Evolutionary conservation across 345 rosid species (phyloP), one percentile per base, ranked within the genome.

Genomic region (Lepidium didymum): DNA sequence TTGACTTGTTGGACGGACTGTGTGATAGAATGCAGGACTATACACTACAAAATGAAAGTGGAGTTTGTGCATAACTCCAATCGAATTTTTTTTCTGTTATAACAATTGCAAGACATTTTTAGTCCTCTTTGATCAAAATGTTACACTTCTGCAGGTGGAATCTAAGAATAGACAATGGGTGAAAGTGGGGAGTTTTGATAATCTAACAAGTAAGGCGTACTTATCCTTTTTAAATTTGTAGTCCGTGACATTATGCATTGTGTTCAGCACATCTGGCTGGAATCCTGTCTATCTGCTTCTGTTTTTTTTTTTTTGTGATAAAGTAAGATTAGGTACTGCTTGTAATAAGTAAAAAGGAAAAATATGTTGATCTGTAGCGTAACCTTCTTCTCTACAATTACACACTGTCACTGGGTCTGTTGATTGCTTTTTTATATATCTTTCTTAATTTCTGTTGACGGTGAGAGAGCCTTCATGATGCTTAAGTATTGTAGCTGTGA

Each of bases 21-120:
- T 94, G 99, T 64, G 93, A 94, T 62, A 87, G 82, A 75, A 91
- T 94, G 97, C 87, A 85, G 78, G 97, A 87, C 72, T 94, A 94
- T 76, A 89, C 93, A 57, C 87, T 91, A 60, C 86, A 86, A 77
- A 84, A 88, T 91, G 99, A 88, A 75, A 25, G 31, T 43, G 7
- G 38, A 61, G 14, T 6, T 29, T 35, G 72, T 35, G 44, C 10
- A 63, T 35, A 64, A 49, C 62, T 21, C 34, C 33, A 35, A 10
- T 21, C n/a, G n/a, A n/a, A n/a, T n/a, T n/a, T n/a, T n/a, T n/a
- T 16, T 64, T 19, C 10, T 38, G 9, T n/a, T 37, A 8, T 21
- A 35, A 35, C 8, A 36, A 18, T 37, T 10, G 41, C 41, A 37
- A 10, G 40, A 37, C 13, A 37, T 0, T 37, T 2, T 37, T 37